Evolutionary conservation across 208 protist species (phyloP).

Genomic region (Leptomonas seymouri): DNA sequence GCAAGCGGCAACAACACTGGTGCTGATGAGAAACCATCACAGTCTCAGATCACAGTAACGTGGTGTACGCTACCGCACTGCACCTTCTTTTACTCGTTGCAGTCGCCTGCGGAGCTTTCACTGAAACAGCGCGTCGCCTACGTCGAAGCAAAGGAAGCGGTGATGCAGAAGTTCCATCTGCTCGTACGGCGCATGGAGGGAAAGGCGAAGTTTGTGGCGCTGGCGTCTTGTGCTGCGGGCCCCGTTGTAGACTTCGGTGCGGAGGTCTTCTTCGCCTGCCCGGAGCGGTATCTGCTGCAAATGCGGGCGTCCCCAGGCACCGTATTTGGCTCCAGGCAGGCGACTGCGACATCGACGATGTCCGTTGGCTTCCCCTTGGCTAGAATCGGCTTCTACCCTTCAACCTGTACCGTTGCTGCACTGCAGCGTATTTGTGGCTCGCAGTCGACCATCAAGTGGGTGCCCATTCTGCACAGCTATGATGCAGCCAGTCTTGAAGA

Average conservation of each 20-base stretch:
- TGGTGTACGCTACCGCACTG: conserved; percentile 41
- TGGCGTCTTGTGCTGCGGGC: conserved; percentile 27
- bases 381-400: conserved; percentile 41
- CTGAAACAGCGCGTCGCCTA: conserved; percentile 39
- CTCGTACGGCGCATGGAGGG: conserved; percentile 28
- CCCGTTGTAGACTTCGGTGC: conserved; percentile 68
- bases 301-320: not conserved
- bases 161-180: conserved; percentile 43
- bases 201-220: conserved; percentile 37
- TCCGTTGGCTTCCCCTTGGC: conserved; percentile 50
- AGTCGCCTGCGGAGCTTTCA: conserved; percentile 54
- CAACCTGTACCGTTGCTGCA: conserved; percentile 31
- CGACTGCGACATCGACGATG: not conserved
- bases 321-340: not conserved
- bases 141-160: conserved; percentile 34
- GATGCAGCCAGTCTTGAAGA: conserved; percentile 34
- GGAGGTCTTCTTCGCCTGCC: conserved; percentile 81
- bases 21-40: not conserved
- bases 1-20: not conserved
- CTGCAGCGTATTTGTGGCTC: conserved; percentile 36
- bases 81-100: conserved; percentile 52
- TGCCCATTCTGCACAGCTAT: conserved; percentile 46
- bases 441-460: conserved; percentile 31
- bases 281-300: conserved; percentile 28
- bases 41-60: conserved; percentile 4